A percentile compares a stretch with the other conserved stretches of the same genome.
Conservation (phyloP, 2,329 filamentous ascomycete genomes). For the Apiospora kogelbergensis region DNA sequence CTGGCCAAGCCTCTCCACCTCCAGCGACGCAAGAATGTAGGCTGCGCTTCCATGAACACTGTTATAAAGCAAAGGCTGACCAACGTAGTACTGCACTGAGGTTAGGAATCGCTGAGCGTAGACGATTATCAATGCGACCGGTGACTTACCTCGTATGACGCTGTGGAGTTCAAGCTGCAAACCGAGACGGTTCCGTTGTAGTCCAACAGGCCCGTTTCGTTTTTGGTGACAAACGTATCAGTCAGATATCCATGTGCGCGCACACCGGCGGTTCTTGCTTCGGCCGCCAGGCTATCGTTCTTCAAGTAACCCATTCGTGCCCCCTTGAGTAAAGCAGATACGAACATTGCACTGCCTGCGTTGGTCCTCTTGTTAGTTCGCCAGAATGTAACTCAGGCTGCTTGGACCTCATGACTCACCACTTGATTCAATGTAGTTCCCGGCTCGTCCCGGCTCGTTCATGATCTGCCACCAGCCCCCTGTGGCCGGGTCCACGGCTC, state of each 20-base stretch:
- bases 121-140: not conserved
- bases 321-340: conserved; percentile 37
- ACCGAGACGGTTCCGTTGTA: conserved; percentile 39
- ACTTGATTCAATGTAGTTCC: conserved; percentile 32
- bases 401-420: conserved; percentile 10
- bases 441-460: conserved; percentile 22
- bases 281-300: not conserved
- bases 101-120: not conserved
- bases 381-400: not conserved
- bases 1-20: conserved; percentile 29
- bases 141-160: conserved; percentile 33
- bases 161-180: conserved; percentile 42
- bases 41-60: conserved; percentile 38
- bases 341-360: conserved; percentile 27
- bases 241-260: conserved; percentile 26
- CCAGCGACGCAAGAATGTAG: conserved; percentile 38
- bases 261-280: conserved; percentile 16
- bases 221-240: conserved; percentile 24
- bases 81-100: conserved; percentile 35
- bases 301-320: conserved; percentile 33
- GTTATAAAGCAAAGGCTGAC: conserved; percentile 35
- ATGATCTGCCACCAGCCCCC: conserved; percentile 41
- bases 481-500: conserved; percentile 26
- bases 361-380: not conserved
- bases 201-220: conserved; percentile 26